Conservation (phyloP, 805 yeast species). For the Hemisphaericaspora nanyangensis region DNA sequence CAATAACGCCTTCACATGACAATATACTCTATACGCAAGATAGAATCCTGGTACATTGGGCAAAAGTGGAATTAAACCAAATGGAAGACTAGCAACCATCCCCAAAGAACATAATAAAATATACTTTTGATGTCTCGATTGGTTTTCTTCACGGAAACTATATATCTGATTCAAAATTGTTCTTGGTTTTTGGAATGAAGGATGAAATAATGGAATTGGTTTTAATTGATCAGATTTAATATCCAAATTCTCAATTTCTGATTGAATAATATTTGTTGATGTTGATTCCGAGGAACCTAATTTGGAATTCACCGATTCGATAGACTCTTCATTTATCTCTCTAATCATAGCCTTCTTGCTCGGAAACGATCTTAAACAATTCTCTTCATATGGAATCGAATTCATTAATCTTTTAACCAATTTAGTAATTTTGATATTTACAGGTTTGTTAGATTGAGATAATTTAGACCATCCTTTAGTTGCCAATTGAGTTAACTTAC, state of each 20-base stretch:
- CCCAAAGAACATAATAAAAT: constrained; percentile 52
- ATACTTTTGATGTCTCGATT: constrained; percentile 52
- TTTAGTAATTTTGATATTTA: constrained; percentile 58
- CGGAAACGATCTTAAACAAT: constrained; percentile 72
- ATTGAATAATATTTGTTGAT: constrained; percentile 17
- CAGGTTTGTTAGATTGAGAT: constrained; percentile 46
- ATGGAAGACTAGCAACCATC: constrained; percentile 75
- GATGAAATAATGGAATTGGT: constrained; percentile 40
- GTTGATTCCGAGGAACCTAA: constrained; percentile 1
- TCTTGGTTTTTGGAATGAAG: constrained; percentile 29
- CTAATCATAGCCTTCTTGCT: constrained; percentile 57
- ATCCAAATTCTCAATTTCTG: constrained; percentile 21
- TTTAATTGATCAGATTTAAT: constrained; percentile 28
- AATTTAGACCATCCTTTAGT: constrained; percentile 60
- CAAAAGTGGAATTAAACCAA: constrained; percentile 76
- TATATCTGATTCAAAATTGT: constrained; percentile 37
- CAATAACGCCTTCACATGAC: constrained; percentile 72
- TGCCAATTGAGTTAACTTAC: constrained; percentile 47
- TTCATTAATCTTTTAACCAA: constrained; percentile 52
- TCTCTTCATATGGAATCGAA: constrained; percentile 76
- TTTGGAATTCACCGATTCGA: constrained; percentile 5
- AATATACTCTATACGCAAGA: constrained; percentile 73
- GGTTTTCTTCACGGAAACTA: constrained; percentile 40
- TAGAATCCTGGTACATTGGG: constrained; percentile 94
- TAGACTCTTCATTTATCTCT: constrained; percentile 32